Conservation (phyloP, 2,329 filamentous ascomycete genomes). For the Fusarium sp. region DNA sequence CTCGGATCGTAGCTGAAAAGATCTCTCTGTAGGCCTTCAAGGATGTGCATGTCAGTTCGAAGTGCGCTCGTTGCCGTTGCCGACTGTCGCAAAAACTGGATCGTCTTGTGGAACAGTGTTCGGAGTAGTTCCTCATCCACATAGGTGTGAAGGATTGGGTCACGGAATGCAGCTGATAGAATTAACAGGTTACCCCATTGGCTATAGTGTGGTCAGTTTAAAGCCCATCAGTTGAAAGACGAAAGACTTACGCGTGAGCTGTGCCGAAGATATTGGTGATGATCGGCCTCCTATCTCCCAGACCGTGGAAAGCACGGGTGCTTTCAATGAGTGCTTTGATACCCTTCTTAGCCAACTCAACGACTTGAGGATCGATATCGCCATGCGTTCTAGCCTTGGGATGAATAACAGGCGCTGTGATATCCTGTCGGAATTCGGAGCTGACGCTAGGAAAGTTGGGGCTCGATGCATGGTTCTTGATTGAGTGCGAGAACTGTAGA, state of each 20-base stretch:
- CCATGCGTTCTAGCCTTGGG: conserved; percentile 48
- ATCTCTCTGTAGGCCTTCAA: conserved; percentile 64
- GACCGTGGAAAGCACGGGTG: conserved; percentile 79
- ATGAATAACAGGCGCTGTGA: conserved; percentile 51
- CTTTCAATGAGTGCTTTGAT: conserved; percentile 83
- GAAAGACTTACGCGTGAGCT: conserved; percentile 83
- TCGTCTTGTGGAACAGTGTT: conserved; percentile 75
- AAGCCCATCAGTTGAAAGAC: neutral
- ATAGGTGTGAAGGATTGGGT: conserved; percentile 66
- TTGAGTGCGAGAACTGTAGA: conserved; percentile 57
- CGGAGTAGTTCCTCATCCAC: conserved; percentile 66
- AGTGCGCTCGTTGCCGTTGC: conserved; percentile 80
- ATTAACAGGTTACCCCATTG: conserved; percentile 98
- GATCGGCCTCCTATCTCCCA: conserved; percentile 73
- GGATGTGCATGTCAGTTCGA: conserved; percentile 76
- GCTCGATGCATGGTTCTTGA: conserved; percentile 47
- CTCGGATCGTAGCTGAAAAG: conserved; percentile 50
- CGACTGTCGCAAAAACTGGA: conserved; percentile 76
- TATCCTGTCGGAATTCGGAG: conserved; percentile 49
- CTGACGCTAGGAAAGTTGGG: conserved; percentile 45
- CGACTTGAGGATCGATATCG: conserved; percentile 56
- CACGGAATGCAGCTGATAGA: conserved; percentile 81
- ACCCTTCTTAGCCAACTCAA: conserved; percentile 67
- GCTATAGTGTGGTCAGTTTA: conserved; percentile 55
- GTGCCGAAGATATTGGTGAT: conserved; percentile 98